Evolutionary conservation across 1,284 basidiomycete genomes (phyloP).

Genomic region (Microbotryum silenes-acaulis): DNA sequence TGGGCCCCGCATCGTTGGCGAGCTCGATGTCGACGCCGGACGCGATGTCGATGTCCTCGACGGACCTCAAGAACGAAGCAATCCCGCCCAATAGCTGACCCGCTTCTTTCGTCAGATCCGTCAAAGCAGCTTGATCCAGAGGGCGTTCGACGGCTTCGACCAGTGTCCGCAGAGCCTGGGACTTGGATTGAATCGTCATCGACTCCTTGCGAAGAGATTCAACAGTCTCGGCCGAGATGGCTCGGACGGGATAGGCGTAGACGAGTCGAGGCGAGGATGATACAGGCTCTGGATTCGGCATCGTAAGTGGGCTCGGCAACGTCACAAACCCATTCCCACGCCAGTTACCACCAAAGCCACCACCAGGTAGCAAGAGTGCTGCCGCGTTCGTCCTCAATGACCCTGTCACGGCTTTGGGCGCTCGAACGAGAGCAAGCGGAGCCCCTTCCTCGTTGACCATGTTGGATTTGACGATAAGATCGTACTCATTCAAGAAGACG

Average conservation of each 20-base stretch:
- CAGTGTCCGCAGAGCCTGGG: slow-evolving; percentile 5
- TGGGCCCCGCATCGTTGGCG: not conserved
- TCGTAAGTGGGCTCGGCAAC: slow-evolving; percentile 25
- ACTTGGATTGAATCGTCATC: not conserved
- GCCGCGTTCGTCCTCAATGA: slow-evolving; percentile 30
- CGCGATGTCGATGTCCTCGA: slow-evolving; percentile 63
- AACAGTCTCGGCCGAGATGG: slow-evolving; percentile 12
- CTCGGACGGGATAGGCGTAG: slow-evolving; percentile 17
- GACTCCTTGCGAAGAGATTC: slow-evolving; percentile 1
- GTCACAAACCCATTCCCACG: slow-evolving; percentile 40
- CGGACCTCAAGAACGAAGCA: slow-evolving; percentile 49
- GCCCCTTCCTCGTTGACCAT: not conserved
- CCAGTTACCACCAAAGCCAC: slow-evolving; percentile 39
- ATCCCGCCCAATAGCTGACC: slow-evolving; percentile 19
- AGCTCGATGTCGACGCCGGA: slow-evolving; percentile 64
- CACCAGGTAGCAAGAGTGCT: slow-evolving; percentile 35
- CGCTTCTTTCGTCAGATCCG: slow-evolving; percentile 1
- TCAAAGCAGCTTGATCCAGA: too few species aligned
- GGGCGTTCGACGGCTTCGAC: not conserved
- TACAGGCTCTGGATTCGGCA: not conserved
- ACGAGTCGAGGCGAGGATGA: not conserved
- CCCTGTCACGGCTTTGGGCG: slow-evolving; percentile 19
- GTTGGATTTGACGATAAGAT: slow-evolving; percentile 42
- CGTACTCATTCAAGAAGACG: slow-evolving; percentile 63
- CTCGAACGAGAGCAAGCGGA: slow-evolving; percentile 8